Conservation (phyloP, 176 grass and related monocot genomes). For the Secale cereale region DNA sequence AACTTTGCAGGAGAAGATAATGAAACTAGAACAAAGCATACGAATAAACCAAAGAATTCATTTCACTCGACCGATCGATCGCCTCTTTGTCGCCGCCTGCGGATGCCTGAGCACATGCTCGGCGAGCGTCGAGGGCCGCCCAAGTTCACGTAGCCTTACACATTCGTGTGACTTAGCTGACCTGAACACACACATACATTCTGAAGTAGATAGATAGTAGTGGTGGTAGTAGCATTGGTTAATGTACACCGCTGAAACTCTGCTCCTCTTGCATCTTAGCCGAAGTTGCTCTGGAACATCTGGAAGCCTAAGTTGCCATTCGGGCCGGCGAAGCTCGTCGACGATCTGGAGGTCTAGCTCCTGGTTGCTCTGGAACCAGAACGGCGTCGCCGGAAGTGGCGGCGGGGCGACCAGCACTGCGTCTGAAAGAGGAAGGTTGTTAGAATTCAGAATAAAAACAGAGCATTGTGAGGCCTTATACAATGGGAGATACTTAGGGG, state of each 20-base stretch:
- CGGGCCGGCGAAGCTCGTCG: slow-evolving; percentile 1
- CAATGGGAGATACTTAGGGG: too few species aligned
- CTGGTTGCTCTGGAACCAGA: slow-evolving; percentile 30
- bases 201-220: not conserved
- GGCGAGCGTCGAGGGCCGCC: slow-evolving; percentile 33
- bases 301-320: not conserved
- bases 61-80: not conserved
- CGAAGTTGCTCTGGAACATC: not conserved
- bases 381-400: not conserved
- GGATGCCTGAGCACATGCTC: slow-evolving; percentile 14
- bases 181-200: too few species aligned
- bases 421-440: slow-evolving; percentile 14
- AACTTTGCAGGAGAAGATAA: not conserved
- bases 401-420: slow-evolving; percentile 16
- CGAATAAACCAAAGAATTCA: slow-evolving; percentile 64
- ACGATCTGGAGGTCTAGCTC: slow-evolving; percentile 18
- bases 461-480: too few species aligned
- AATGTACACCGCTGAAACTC: slow-evolving; percentile 26
- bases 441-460: slow-evolving; percentile 22
- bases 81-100: slow-evolving; percentile 40
- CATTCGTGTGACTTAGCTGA: too few species aligned
- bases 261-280: too few species aligned
- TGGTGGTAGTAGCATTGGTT: not conserved
- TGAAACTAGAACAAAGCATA: slow-evolving; percentile 29
- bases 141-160: not conserved